These are phyloP conservation scores for Stephanocyclus meneghinianus DNA, from an alignment of 352 stramenopile genomes.

Conservation along the genomic window DNA sequence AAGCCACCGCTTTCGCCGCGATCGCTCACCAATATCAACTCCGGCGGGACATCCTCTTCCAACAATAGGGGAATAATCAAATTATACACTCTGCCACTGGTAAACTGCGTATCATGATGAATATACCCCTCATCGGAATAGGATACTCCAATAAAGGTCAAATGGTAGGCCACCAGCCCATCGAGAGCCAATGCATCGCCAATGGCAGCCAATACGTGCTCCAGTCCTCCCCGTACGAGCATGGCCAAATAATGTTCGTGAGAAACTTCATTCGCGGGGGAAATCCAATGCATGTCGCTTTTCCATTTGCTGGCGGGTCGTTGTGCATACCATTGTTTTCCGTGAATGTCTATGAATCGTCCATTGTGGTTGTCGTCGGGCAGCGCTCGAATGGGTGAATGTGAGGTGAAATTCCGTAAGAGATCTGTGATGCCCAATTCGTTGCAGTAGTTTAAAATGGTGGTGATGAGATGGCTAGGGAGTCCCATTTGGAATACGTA, in stretches of 20 bases:
- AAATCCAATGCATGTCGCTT: conserved; percentile 62
- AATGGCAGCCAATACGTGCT: conserved; percentile 55
- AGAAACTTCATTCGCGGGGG: conserved; percentile 42
- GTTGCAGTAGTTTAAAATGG: conserved; percentile 46
- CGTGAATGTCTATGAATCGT: conserved; percentile 31
- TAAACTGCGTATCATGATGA: conserved; percentile 34
- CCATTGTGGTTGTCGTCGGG: conserved; percentile 2
- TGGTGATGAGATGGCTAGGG: conserved; percentile 8
- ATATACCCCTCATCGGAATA: conserved; percentile 24
- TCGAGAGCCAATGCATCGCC: conserved; percentile 42
- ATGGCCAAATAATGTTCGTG: conserved; percentile 54
- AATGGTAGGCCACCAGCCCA: conserved; percentile 56
- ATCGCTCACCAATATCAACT: conserved; percentile 39
- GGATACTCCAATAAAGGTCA: conserved; percentile 52
- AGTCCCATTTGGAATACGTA: conserved; percentile 45
- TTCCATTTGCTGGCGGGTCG: conserved; percentile 28
- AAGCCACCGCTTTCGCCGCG: conserved; percentile 20
- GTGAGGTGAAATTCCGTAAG: conserved; percentile 29
- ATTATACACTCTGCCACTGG: conserved; percentile 47
- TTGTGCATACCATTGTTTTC: conserved; percentile 43
- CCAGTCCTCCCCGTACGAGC: conserved; percentile 43
- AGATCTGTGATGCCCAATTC: conserved; percentile 43
- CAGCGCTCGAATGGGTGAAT: conserved; percentile 3
- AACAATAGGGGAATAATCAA: conserved; percentile 62
- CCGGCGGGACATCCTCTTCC: conserved; percentile 40